Percentiles rank a stretch among this genome's conserved stretches.
These are phyloP conservation scores for Voacanga thouarsii DNA, from an alignment of 257 asterid genomes.

Conservation along the genomic window DNA sequence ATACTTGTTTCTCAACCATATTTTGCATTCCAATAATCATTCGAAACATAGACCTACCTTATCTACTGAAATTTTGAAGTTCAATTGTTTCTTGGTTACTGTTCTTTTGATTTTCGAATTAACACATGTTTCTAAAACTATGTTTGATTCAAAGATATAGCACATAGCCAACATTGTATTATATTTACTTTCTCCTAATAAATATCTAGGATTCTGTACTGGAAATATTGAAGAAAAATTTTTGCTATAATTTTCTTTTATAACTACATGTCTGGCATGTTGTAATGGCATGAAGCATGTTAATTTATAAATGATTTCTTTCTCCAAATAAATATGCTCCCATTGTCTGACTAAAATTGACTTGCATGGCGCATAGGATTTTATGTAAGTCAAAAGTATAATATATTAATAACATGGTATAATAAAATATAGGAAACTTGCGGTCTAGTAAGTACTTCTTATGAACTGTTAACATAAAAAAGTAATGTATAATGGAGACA, in stretches of 20 bases:
- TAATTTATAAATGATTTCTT: neutral
- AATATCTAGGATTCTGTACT: neutral
- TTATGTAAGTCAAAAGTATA: too few relatives aligned
- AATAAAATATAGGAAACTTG: too few relatives aligned
- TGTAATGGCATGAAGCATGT: neutral
- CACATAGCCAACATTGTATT: neutral
- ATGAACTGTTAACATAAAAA: too few relatives aligned
- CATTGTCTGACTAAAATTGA: too few relatives aligned
- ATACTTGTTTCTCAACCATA: neutral
- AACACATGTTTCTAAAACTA: neutral
- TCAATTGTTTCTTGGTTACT: neutral
- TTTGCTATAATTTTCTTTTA: neutral
- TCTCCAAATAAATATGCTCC: neutral
- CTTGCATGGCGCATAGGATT: too few relatives aligned
- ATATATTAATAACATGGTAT: too few relatives aligned
- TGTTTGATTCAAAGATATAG: neutral
- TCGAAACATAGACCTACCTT: neutral
- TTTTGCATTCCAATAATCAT: neutral
- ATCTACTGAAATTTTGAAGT: neutral
- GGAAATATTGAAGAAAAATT: neutral
- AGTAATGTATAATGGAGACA: too few relatives aligned
- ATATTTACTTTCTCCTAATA: neutral
- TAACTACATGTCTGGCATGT: neutral
- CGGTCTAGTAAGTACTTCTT: too few relatives aligned
- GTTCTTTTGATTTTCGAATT: neutral